These are phyloP conservation scores for Conticribra weissflogii DNA, from an alignment of 108 stramenopile species.

Conservation along the genomic window DNA sequence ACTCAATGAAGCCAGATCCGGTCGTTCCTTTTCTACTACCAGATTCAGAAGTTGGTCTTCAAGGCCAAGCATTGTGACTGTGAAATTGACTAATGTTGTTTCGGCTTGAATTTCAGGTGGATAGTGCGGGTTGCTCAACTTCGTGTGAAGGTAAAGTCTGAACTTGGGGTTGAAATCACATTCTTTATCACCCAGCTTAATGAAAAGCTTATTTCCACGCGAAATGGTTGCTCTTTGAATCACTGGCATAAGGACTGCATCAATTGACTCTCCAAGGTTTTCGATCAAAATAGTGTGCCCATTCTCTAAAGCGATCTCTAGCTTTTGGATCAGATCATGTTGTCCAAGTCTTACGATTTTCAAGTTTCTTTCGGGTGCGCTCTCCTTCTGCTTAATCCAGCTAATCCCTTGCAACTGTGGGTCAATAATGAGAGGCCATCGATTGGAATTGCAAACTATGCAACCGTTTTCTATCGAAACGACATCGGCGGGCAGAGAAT, in stretches of 20 bases:
- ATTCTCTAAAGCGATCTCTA: slow-evolving; percentile 69
- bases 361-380: slow-evolving; percentile 38
- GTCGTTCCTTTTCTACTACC: slow-evolving; percentile 78
- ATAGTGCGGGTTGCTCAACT: slow-evolving; percentile 79
- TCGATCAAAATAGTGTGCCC: slow-evolving; percentile 77
- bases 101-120: slow-evolving; percentile 89
- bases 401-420: slow-evolving; percentile 82
- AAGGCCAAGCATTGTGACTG: slow-evolving; percentile 73
- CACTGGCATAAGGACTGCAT: slow-evolving; percentile 77
- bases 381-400: slow-evolving; percentile 70
- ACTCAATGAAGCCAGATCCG: slow-evolving; percentile 66
- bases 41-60: slow-evolving; percentile 83
- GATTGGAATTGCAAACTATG: slow-evolving; percentile 59
- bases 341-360: slow-evolving; percentile 73
- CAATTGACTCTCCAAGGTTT: slow-evolving; percentile 75
- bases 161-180: slow-evolving; percentile 83
- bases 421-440: slow-evolving; percentile 88
- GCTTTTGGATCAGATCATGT: slow-evolving; percentile 66
- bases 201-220: slow-evolving; percentile 57
- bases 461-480: slow-evolving; percentile 68
- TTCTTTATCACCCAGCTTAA: slow-evolving; percentile 85
- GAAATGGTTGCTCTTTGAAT: slow-evolving; percentile 83
- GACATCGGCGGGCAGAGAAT: slow-evolving; percentile 60
- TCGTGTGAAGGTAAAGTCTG: slow-evolving; percentile 84
- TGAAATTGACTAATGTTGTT: slow-evolving; percentile 83